phyloP scores from a whole-genome alignment of 805 yeast species.

The Cyberlindnera veronae region DNA sequence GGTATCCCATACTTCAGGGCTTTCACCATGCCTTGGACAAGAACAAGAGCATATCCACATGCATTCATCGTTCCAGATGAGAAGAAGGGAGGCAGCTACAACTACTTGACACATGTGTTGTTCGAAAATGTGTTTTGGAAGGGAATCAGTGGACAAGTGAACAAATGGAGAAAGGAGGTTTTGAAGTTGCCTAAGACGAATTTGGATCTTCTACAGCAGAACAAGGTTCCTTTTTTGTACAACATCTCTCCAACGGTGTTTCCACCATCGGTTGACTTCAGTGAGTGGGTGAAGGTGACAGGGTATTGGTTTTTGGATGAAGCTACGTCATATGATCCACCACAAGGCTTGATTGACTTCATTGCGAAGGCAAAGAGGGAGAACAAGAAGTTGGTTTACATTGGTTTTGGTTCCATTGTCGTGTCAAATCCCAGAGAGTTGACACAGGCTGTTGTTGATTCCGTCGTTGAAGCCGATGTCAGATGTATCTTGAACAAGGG shows the following conservation, averaged over 20 bases:
- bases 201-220: constrained; percentile 67
- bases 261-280: constrained; percentile 90
- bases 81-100: constrained; percentile 88
- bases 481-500: constrained; percentile 88
- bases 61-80: constrained; percentile 95
- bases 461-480: constrained; percentile 77
- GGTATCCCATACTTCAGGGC: constrained; percentile 90
- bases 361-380: constrained; percentile 57
- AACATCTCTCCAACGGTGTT: constrained; percentile 84
- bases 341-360: constrained; percentile 52
- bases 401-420: constrained; percentile 95
- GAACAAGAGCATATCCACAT: constrained; percentile 94
- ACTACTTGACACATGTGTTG: constrained; percentile 86
- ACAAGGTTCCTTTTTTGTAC: constrained; percentile 82
- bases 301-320: constrained; percentile 95
- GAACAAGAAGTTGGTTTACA: constrained; percentile 73
- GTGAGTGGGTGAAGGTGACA: constrained; percentile 93
- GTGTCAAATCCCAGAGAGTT: constrained; percentile 77
- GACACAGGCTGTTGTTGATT: constrained; percentile 73
- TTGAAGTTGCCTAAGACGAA: constrained; percentile 67
- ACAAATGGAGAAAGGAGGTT: constrained; percentile 76
- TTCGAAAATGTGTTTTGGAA: constrained; percentile 94
- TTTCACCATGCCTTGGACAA: constrained; percentile 98
- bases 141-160: constrained; percentile 83
- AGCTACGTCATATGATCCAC: constrained; percentile 54